Evolutionary conservation across 768 basidiomycete genomes (phyloP).

Genomic region (Mycena epipterygia): DNA sequence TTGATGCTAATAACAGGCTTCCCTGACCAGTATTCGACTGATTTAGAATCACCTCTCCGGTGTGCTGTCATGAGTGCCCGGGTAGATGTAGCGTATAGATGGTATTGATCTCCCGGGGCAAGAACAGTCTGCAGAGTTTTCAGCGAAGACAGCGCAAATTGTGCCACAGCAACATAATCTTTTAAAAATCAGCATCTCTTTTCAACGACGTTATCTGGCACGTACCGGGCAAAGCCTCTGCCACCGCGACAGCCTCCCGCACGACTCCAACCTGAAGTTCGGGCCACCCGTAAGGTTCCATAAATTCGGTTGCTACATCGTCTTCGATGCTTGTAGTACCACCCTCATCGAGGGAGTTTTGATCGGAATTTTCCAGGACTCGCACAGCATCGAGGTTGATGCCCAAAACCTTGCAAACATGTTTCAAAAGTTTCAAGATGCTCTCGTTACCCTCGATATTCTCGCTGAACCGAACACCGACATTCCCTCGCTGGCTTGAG

Average conservation of each 20-base stretch:
- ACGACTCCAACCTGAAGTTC: slow-evolving; percentile 95
- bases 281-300: slow-evolving; percentile 89
- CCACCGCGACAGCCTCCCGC: slow-evolving; percentile 91
- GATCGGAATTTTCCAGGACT: slow-evolving; percentile 50
- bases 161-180: slow-evolving; percentile 91
- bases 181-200: too few species aligned
- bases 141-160: slow-evolving; percentile 90
- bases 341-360: slow-evolving; percentile 28
- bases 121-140: slow-evolving; percentile 80
- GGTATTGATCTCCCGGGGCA: slow-evolving; percentile 82
- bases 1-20: slow-evolving; percentile 85
- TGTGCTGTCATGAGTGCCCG: slow-evolving; percentile 81
- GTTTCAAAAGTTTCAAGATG: slow-evolving; percentile 78
- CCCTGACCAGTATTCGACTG: slow-evolving; percentile 90
- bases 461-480: slow-evolving; percentile 83
- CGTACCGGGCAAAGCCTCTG: slow-evolving; percentile 91
- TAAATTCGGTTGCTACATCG: slow-evolving; percentile 56
- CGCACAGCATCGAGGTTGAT: slow-evolving; percentile 83
- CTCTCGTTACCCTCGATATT: slow-evolving; percentile 86
- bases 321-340: slow-evolving; percentile 49
- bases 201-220: slow-evolving; percentile 28
- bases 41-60: slow-evolving; percentile 80
- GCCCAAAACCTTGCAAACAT: slow-evolving; percentile 85
- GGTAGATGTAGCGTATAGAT: slow-evolving; percentile 78
- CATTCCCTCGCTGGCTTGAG: slow-evolving; percentile 60